These are phyloP conservation scores for Aureobasidium subglaciale DNA, from an alignment of 2,329 filamentous ascomycete genomes.

Conservation along the genomic window DNA sequence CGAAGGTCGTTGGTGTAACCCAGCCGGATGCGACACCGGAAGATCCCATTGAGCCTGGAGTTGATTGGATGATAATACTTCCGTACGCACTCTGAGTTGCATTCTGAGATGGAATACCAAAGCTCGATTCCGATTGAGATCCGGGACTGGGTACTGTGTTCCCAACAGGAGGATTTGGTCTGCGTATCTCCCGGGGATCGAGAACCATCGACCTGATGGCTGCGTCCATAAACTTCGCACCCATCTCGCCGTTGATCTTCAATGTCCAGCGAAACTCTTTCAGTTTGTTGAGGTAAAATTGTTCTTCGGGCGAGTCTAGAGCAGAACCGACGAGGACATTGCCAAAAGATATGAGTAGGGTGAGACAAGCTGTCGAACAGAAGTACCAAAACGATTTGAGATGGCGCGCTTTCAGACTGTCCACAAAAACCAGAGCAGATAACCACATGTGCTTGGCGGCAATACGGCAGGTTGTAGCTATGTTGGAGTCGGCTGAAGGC, in stretches of 20 bases:
- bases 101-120: neutral
- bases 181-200: constrained; percentile 5
- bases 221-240: constrained; percentile 37
- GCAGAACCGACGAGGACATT: constrained; percentile 34
- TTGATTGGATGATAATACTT: neutral
- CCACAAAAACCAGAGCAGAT: constrained; percentile 40
- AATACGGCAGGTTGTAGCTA: constrained; percentile 33
- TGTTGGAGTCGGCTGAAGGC: constrained; percentile 22
- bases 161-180: neutral
- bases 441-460: constrained; percentile 38
- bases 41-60: neutral
- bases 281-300: constrained; percentile 30
- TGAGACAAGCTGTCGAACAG: constrained; percentile 36
- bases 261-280: constrained; percentile 38
- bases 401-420: constrained; percentile 37
- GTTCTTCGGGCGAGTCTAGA: constrained; percentile 27
- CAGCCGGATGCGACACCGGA: neutral
- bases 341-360: constrained; percentile 37
- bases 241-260: constrained; percentile 35
- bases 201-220: constrained; percentile 22
- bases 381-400: constrained; percentile 44
- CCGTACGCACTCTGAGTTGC: neutral
- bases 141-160: neutral
- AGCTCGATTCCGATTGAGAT: neutral
- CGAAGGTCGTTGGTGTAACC: neutral